A percentile compares a stretch with the other conserved stretches of the same genome.
These are phyloP conservation scores for Pycnococcus provasolii DNA, from an alignment of 139 green algal species.

Conservation along the genomic window DNA sequence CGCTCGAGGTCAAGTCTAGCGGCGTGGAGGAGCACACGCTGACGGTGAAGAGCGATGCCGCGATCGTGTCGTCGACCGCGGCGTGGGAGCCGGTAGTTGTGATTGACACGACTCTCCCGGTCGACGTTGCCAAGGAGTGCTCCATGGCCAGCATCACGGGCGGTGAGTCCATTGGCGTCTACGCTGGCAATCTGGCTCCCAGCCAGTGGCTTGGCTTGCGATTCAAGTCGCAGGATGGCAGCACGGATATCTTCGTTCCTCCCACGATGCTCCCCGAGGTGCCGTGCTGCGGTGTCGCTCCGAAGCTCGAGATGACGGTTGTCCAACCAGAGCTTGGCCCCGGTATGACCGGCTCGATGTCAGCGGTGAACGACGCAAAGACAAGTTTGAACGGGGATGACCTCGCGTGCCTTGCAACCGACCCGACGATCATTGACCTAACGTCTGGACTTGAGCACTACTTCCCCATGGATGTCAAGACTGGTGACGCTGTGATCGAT, in stretches of 20 bases:
- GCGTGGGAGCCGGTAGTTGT: neutral
- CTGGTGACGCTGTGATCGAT: no score
- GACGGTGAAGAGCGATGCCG: neutral
- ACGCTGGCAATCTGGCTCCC: slow-evolving; percentile 18
- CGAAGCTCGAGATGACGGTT: neutral
- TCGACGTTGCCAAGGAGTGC: neutral
- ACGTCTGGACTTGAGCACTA: no score
- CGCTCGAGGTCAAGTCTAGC: neutral
- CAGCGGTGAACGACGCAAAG: neutral
- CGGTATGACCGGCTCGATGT: neutral
- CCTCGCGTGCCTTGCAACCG: no score
- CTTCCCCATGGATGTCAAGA: no score
- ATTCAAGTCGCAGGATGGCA: neutral
- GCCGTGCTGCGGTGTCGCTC: neutral
- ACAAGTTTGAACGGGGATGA: neutral
- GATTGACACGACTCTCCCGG: neutral
- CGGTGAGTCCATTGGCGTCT: slow-evolving; percentile 1
- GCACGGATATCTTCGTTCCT: neutral
- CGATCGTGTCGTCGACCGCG: neutral
- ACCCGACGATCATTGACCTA: no score
- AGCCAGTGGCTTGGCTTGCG: slow-evolving; percentile 21
- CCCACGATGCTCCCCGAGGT: no score
- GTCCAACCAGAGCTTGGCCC: neutral
- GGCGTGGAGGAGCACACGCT: neutral
- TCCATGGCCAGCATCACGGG: neutral